phyloP scores from a whole-genome alignment of 176 grass and related monocot species.

The Paspalum notatum region DNA sequence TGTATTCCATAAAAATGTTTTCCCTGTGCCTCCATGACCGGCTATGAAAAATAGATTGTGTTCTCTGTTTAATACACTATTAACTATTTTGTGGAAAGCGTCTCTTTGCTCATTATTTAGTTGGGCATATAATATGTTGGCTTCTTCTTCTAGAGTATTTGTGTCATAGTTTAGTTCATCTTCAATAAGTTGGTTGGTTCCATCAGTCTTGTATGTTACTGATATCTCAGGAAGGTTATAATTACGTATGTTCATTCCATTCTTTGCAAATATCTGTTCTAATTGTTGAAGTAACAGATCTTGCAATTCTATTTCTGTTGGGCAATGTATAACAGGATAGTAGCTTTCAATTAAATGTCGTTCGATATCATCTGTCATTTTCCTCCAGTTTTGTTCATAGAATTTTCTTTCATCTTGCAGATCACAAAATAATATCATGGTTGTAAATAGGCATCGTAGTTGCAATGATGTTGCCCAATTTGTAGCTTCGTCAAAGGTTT shows the following conservation, averaged over 20 bases:
- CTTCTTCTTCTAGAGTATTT: not conserved
- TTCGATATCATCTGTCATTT: not conserved
- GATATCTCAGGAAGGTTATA: not conserved
- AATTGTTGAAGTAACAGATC: not conserved
- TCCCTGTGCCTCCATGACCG: not conserved
- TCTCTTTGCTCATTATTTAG: not conserved
- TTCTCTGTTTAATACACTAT: not conserved
- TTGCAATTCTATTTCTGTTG: not conserved
- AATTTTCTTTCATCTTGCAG: not conserved
- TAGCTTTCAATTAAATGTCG: not conserved
- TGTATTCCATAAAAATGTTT: not conserved
- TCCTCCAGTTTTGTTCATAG: not conserved
- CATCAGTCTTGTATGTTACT: not conserved
- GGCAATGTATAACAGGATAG: not conserved
- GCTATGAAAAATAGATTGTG: slow-evolving; percentile 4
- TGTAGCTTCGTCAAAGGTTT: not conserved
- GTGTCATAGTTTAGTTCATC: not conserved
- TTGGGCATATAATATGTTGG: not conserved
- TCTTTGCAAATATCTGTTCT: not conserved
- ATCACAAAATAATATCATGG: not conserved
- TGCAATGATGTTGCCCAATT: not conserved
- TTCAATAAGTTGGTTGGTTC: not conserved
- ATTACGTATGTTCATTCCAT: not conserved
- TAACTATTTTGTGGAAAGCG: not conserved
- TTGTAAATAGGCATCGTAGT: not conserved